Evolutionary conservation across 495 filamentous ascomycete genomes (phyloP).

Genomic region (Symbiotaphrina buchneri): DNA sequence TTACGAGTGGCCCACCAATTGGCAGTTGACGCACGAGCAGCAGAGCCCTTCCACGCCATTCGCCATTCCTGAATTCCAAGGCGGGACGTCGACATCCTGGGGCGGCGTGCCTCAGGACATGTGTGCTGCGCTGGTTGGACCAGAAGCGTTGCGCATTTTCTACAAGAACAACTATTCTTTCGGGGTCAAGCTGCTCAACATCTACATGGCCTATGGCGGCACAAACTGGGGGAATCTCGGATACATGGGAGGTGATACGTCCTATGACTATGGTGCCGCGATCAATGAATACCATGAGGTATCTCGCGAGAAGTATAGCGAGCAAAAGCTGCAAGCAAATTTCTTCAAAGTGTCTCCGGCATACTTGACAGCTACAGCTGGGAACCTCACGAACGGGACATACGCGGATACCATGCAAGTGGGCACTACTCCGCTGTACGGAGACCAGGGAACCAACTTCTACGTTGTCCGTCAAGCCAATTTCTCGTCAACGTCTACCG

Average conservation of each 20-base stretch:
- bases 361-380: constrained; percentile 24
- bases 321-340: constrained; percentile 2
- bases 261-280: constrained; percentile 2
- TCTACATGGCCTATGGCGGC: constrained; percentile 3
- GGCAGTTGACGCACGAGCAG: too few relatives aligned
- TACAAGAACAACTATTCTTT: constrained; percentile 1
- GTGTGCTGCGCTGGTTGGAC: not conserved
- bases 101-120: not conserved
- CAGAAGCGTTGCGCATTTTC: not conserved
- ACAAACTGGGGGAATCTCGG: constrained; percentile 3
- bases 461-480: too few relatives aligned
- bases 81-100: not conserved
- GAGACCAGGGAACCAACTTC: too few relatives aligned
- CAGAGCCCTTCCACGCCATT: too few relatives aligned
- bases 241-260: constrained; percentile 1
- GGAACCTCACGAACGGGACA: too few relatives aligned
- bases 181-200: constrained; percentile 3
- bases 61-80: too few relatives aligned
- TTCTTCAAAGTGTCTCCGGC: constrained; percentile 1
- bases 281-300: constrained; percentile 1
- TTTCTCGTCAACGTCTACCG: too few relatives aligned
- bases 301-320: constrained; percentile 3
- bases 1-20: too few relatives aligned
- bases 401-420: too few relatives aligned
- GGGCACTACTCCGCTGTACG: too few relatives aligned